A percentile compares a stretch with the other conserved stretches of the same genome.
Evolutionary conservation across 352 stramenopile genomes (phyloP).

Genomic region (Elongisporangium prolatum): DNA sequence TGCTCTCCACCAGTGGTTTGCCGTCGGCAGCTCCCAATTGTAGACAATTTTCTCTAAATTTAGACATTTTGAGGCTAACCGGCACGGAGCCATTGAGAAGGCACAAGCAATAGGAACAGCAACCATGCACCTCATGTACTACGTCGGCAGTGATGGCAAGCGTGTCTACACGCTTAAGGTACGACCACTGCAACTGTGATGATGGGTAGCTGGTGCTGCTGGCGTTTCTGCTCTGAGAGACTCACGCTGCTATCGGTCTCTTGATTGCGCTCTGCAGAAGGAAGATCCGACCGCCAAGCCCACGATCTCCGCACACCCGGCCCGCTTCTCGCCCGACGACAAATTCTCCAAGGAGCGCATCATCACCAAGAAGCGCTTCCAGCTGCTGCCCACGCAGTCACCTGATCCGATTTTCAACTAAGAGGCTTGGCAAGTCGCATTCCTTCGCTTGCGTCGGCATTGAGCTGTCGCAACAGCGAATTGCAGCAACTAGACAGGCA

Average conservation of each 20-base stretch:
- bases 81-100: conserved; percentile 3
- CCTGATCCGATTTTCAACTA: conserved; percentile 86
- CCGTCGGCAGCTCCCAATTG: background rate
- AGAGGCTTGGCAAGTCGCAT: conserved; percentile 12
- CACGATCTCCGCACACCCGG: conserved; percentile 95
- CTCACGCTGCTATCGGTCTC: conserved; percentile 2
- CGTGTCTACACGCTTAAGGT: conserved; percentile 99
- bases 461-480: background rate
- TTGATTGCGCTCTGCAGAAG: conserved; percentile 72
- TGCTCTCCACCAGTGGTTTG: conserved; percentile 2
- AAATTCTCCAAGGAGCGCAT: conserved; percentile 99
- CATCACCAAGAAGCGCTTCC: conserved; percentile 98
- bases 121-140: conserved; percentile 99
- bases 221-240: background rate
- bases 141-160: conserved; percentile 94
- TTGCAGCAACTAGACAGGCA: background rate
- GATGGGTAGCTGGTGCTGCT: background rate
- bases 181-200: conserved; percentile 9
- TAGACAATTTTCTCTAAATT: background rate
- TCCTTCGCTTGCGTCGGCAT: background rate
- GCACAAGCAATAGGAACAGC: conserved; percentile 3
- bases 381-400: conserved; percentile 94
- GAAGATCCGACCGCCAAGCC: conserved; percentile 89
- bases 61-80: conserved; percentile 9
- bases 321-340: conserved; percentile 98